Conservation (phyloP, 164 flowering plant species). For the Paratinospora sagittata region DNA sequence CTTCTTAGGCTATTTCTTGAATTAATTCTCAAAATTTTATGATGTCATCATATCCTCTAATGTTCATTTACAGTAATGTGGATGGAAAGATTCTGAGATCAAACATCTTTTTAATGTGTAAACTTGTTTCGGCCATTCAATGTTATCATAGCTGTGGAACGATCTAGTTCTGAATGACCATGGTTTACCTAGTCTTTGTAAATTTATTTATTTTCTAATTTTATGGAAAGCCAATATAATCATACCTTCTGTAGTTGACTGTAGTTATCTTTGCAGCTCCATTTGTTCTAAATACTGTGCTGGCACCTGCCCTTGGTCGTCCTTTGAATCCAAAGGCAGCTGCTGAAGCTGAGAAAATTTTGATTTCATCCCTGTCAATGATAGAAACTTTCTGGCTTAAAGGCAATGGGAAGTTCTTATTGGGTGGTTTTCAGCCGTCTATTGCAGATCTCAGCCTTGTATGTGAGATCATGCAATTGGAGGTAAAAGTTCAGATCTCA, state of each 20-base stretch:
- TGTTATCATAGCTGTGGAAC: too few relatives aligned
- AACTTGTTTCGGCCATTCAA: too few relatives aligned
- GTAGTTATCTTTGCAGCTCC: constrained; percentile 36
- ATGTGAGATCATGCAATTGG: constrained; percentile 83
- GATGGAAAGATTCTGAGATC: too few relatives aligned
- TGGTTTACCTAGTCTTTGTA: too few relatives aligned
- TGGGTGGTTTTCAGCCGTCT: constrained; percentile 70
- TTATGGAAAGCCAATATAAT: too few relatives aligned
- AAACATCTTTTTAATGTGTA: too few relatives aligned
- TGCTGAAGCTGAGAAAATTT: constrained; percentile 50
- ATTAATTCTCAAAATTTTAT: too few relatives aligned
- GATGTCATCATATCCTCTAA: too few relatives aligned
- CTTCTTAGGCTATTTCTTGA: too few relatives aligned
- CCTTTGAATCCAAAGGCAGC: constrained; percentile 53
- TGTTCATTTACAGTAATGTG: too few relatives aligned
- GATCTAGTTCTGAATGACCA: too few relatives aligned
- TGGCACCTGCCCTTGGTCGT: constrained; percentile 61
- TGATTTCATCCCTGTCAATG: constrained; percentile 45
- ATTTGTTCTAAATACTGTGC: constrained; percentile 31
- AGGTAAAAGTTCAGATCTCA: constrained; percentile 42
- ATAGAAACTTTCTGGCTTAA: constrained; percentile 76
- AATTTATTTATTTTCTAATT: too few relatives aligned
- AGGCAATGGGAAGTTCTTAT: constrained; percentile 54
- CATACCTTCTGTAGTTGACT: constrained; percentile 6
- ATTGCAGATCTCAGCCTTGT: constrained; percentile 89